Base-by-base conservation (phyloP, 345 rosid genomes). In the Leavenworthia alabamica region DNA sequence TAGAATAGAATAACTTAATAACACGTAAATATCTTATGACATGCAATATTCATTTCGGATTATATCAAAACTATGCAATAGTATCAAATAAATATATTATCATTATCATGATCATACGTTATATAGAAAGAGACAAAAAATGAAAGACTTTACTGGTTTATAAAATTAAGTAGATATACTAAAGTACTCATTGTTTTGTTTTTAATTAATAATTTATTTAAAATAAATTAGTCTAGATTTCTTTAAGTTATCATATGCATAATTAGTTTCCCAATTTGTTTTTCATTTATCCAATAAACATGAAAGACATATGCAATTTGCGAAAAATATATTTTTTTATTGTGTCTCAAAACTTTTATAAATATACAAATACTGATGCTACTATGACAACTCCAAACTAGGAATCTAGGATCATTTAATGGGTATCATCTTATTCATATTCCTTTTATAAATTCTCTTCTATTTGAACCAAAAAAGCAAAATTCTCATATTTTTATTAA, bases 11-110 rank as follows among this genome's bases (percentile, higher is more conserved):
- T 52, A 60, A 31, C 40, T 33, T 60, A 32, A 31, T 50, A 52
- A 68, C 55, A 68, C 73, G 73, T 43, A 51, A 52, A 60, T 31
- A 60, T 43, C 56, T 60, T 44, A 27, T 68, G 47, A 52, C 73
- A 68, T 68, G 73, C 73, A 60, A 60, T 11, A 60, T 52, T 53
- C 67, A 68, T 68, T 68, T 63, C 40, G 13, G 46, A 4, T 24
- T 8, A 52, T 51, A 60, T 59, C 11, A 49, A 24, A 4, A 41
- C 23, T 23, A 31, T 58, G 28, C 39, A 33, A 9, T 36, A 15
- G 11, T 41, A 52, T 5, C n/a, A 13, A 22, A 15, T 40, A 55
- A 12, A 42, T 16, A 20, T 20, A 16, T 44, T 31, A n/a, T 5
- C 4, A 44, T 43, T 43, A 13, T 59, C 41, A 24, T 24, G 3